Evolutionary conservation across 192 early-diverging fungal species (phyloP), one percentile per base, ranked within the genome.

Genomic region (Backusella luteola): DNA sequence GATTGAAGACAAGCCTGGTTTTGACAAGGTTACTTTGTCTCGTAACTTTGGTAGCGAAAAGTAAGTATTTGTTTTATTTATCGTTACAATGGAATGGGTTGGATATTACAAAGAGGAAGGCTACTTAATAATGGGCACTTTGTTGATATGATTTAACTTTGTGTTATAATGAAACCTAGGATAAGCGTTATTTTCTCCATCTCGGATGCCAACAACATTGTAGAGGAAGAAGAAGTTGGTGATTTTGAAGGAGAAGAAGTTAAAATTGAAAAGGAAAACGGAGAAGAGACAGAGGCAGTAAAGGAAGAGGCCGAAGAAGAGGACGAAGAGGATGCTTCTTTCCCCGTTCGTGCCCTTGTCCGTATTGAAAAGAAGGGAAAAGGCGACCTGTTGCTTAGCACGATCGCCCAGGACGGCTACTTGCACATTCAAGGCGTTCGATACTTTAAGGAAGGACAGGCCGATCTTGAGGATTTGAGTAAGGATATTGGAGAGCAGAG

Each of bases 31-130:
- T 34, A 74, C 79, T 21, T 80, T 98, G 76, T 89, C 89, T n/a
- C 87, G 94, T 80, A 91, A 89, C 70, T 96, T 95, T 83, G 95
- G 94, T 42, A 92, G 88, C 82, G 97, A 98, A 83, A 91, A 90
- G 91, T 93, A 85, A 74, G 86, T 41, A 11, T 39, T 39, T 39
- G 11, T 44, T 44, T 44, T 44, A 17, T 44, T 44, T 44, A 17
- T 44, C 15, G 12, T 17, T 15, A 44, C 15, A 36, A 21, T 14
- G 35, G 5, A 71, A 71, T 41, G 35, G 19, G 36, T 6, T 70
- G 23, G 11, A 29, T 11, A 21, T 35, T 63, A n/a, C 42, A 49
- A 21, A 21, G 2, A n/a, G 1, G 8, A 56, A 8, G 1, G 8
- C 6, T 56, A 2, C 7, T 56, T 56, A 23, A 9, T 56, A 56